Base-by-base conservation (phyloP, 2,329 filamentous ascomycete species). In the Aspergillaceae sp. region DNA sequence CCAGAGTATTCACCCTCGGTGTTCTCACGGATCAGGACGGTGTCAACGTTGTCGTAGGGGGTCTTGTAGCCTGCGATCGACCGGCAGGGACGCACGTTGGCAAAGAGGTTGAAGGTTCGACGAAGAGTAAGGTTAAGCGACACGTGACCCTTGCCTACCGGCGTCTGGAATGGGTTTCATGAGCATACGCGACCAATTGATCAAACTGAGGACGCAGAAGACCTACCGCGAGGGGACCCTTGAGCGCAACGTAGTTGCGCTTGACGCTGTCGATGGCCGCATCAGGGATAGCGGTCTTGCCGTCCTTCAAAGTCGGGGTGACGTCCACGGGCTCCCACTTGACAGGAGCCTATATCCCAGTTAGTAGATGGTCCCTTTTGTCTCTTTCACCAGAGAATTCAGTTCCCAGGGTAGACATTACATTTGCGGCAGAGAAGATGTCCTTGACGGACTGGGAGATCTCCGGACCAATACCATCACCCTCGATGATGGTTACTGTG, bases 1-100 rank as follows among this genome's bases (percentile, higher is more conserved):
- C 92, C 92, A 37, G 88, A 95, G 83, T 98, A 98, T 79, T 97
- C 92, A 71, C 92, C 92, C 81, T 97, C 92, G 59, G 92, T 97
- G 80, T 98, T 98, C 78, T 98, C 92, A 73, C 92, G 87, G 74
- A 98, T 97, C 67, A 98, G 78, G 64, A 96, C 88, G 35, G 90
- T 96, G 74, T 98, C 86, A 66, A 98, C 92, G 62, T 86, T 82
- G 70, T 97, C 91, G 77, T 97, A 97, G 53, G 91, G 89, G 45
- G 92, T 98, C 83, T 97, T 95, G 85, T 85, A 98, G 64, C 92
- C 92, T 56, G 86, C 87, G 59, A 98, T 89, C 55, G 89, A 96
- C 67, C 89, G 87, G 83, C 94, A 98, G 53, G 94, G 92, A 65
- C 94, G 90, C 63, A 98, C 80, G 77, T 98, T 98, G 76, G 92